Evolutionary conservation across 208 protist species (phyloP), one percentile per base, ranked within the genome.

Genomic region (Wallacemonas collosoma): DNA sequence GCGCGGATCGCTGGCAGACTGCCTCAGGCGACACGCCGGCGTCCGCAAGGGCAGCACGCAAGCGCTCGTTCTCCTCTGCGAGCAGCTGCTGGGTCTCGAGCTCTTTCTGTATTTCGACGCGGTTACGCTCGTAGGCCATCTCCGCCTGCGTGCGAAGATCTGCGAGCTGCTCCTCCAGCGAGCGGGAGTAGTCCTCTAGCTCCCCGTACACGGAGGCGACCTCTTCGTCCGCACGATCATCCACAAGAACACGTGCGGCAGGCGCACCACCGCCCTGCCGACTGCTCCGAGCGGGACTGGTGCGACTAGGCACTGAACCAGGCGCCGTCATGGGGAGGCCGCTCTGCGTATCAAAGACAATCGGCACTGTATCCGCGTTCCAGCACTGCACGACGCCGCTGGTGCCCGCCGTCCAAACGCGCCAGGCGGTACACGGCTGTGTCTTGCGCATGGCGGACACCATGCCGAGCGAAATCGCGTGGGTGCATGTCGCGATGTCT

Each of bases 371-470:
- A 65, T 96, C 89, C 12, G 86, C 91, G 72, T 93, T 93, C 87
- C 88, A 96, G 83, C 89, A 94, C 75, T 94, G 89, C 64, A 94
- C 74, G 7, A 88, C 64, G 40, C 91, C 91, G 54, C 71, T 81
- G 41, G 86, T 82, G 8, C 80, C 77, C 2, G 84, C 74, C 11
- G 84, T 91, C 88, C 91, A 96, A 38, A 94, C 82, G 56, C 89
- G 88, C 79, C 88, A 94, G n/a, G 79, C 75, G 3, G 78, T 79
- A 2, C 69, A 82, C 8, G 73, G 80, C 73, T 87, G 76, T 58
- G 90, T 80, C 66, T 86, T 88, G 69, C 84, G 76, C 68, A 95
- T 92, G 14, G 70, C 61, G 9, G 90, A 69, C 2, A 91, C 68
- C 65, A 82, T 85, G 50, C 77, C 76, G 51, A 80, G 79, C 4